Percentiles rank a stretch among this genome's conserved stretches.
phyloP scores from a whole-genome alignment of 2,329 filamentous ascomycete genomes.

The Neofusicoccum cordaticola region DNA sequence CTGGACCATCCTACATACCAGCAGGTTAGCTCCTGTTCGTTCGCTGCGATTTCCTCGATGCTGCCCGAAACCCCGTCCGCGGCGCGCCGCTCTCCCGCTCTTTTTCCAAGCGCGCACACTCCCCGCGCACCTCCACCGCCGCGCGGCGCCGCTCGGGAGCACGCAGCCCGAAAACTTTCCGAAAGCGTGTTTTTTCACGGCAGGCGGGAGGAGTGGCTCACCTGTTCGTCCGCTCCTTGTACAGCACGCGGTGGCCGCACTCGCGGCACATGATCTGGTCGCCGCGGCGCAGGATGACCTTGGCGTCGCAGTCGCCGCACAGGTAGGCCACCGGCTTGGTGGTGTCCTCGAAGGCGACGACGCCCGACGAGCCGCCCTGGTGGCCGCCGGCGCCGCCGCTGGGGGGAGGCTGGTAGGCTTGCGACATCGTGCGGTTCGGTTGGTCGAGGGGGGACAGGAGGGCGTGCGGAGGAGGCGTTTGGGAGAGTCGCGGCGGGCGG shows the following conservation, averaged over 20 bases:
- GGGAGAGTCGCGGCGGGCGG: too few species aligned
- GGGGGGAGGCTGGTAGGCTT: conserved; percentile 19
- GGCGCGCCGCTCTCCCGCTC: too few species aligned
- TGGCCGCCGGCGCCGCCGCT: conserved; percentile 14
- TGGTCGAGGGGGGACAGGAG: neutral
- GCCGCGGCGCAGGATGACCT: conserved; percentile 70
- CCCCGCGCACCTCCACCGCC: too few species aligned
- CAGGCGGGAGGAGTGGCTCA: conserved; percentile 47
- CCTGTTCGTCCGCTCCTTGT: conserved; percentile 98
- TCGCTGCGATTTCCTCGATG: too few species aligned
- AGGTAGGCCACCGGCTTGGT: conserved; percentile 48
- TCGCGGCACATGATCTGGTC: conserved; percentile 85
- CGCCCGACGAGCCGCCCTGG: conserved; percentile 26
- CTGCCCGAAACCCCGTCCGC: too few species aligned
- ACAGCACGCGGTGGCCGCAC: conserved; percentile 91
- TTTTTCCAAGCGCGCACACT: too few species aligned
- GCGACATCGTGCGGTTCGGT: conserved; percentile 5
- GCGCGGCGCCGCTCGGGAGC: too few species aligned
- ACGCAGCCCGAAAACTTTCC: too few species aligned
- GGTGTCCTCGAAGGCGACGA: conserved; percentile 53
- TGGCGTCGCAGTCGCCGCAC: conserved; percentile 81
- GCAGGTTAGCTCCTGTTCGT: neutral
- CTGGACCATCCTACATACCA: conserved; percentile 61
- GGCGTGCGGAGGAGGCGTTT: neutral
- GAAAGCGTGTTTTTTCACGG: too few species aligned